These are phyloP conservation scores for Candolleomyces aberdarensis DNA, from an alignment of 768 basidiomycete species.

Conservation along the genomic window DNA sequence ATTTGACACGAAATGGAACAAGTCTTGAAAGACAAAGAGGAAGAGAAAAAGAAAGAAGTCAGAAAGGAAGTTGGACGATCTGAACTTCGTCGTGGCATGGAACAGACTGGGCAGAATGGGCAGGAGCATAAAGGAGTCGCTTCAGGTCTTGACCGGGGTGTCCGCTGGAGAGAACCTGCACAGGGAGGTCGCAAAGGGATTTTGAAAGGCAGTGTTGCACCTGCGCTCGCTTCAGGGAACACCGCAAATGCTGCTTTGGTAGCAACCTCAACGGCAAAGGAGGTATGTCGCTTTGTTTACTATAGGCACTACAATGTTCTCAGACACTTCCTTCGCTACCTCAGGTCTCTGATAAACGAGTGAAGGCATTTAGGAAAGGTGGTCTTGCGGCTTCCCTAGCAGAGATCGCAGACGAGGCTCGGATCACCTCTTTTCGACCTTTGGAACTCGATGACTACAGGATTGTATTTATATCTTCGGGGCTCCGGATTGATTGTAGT, in stretches of 20 bases:
- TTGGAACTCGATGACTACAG: slow-evolving; percentile 15
- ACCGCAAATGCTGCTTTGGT: slow-evolving; percentile 13
- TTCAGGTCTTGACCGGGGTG: slow-evolving; percentile 4
- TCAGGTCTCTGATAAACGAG: slow-evolving; percentile 7
- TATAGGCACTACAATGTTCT: background rate
- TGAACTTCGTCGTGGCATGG: slow-evolving; percentile 7
- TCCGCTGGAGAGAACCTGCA: slow-evolving; percentile 12
- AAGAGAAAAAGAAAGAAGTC: background rate
- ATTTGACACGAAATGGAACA: too few relatives aligned
- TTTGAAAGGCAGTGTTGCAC: background rate
- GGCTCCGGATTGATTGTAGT: slow-evolving; percentile 2
- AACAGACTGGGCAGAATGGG: slow-evolving; percentile 6
- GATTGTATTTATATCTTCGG: slow-evolving; percentile 3
- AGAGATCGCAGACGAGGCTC: background rate
- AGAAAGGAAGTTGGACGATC: background rate
- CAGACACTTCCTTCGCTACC: background rate
- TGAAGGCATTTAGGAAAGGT: slow-evolving; percentile 1
- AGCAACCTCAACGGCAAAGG: slow-evolving; percentile 9
- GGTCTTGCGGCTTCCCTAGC: background rate
- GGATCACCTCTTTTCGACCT: slow-evolving; percentile 5
- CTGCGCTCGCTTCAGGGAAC: slow-evolving; percentile 9
- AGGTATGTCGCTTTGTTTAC: slow-evolving; percentile 7
- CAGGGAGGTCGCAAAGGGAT: slow-evolving; percentile 8
- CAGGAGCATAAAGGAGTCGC: slow-evolving; percentile 10
- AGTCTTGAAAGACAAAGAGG: too few relatives aligned